These are phyloP conservation scores for Cladosporium colombiae DNA, from an alignment of 2,329 filamentous ascomycete species.

Conservation along the genomic window DNA sequence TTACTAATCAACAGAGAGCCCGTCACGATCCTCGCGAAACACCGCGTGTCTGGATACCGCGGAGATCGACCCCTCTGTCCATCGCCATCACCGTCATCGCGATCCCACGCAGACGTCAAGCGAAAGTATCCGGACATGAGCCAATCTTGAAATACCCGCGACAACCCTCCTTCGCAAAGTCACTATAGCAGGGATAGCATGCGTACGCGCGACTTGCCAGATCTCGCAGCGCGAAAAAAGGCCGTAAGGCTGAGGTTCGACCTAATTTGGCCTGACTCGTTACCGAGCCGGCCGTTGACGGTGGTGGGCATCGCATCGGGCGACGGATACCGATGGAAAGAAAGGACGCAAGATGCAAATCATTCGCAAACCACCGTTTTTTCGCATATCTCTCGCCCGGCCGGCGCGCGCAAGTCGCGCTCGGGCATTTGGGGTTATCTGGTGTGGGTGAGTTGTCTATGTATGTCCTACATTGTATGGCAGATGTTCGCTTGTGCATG, in stretches of 20 bases:
- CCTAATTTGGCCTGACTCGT: background rate
- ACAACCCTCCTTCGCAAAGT: background rate
- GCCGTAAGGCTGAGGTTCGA: background rate
- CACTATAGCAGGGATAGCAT: background rate
- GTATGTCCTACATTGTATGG: background rate
- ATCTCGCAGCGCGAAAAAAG: background rate
- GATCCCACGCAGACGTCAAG: background rate
- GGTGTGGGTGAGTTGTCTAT: background rate
- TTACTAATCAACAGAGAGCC: background rate
- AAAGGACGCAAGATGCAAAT: background rate
- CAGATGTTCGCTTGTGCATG: background rate
- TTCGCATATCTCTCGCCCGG: background rate
- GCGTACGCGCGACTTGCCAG: background rate
- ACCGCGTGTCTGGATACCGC: background rate
- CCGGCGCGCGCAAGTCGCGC: background rate
- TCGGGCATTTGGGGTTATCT: background rate
- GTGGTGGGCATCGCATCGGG: background rate
- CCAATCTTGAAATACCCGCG: background rate
- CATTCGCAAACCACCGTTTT: background rate
- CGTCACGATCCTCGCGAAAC: background rate
- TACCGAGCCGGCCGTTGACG: background rate
- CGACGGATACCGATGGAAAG: background rate
- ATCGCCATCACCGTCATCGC: background rate
- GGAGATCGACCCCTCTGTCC: background rate
- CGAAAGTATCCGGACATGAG: background rate